A percentile compares a stretch with the other conserved stretches of the same genome.
phyloP scores from a whole-genome alignment of 2,329 filamentous ascomycete genomes.

The Blastomyces gilchristii region DNA sequence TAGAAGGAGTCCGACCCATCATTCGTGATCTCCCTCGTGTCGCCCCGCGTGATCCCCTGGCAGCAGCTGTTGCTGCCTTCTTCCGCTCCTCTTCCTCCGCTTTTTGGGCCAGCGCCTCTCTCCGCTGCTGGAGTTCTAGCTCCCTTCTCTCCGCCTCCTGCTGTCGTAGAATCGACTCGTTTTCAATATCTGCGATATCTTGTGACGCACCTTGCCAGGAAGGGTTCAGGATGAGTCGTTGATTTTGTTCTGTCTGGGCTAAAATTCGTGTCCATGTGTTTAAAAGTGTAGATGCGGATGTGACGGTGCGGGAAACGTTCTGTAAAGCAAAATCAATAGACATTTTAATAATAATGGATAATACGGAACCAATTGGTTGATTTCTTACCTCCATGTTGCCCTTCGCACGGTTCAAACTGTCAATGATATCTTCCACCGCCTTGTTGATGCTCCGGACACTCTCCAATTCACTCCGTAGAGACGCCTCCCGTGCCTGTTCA shows the following conservation, averaged over 20 bases:
- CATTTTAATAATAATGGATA: not conserved
- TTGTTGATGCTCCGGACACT: constrained; percentile 78
- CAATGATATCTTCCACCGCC: constrained; percentile 57
- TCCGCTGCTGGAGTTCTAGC: constrained; percentile 66
- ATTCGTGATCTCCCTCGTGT: constrained; percentile 21
- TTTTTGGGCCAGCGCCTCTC: constrained; percentile 53
- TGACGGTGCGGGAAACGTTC: constrained; percentile 78
- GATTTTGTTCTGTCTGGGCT: constrained; percentile 94
- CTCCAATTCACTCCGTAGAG: constrained; percentile 67
- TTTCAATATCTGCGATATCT: constrained; percentile 78
- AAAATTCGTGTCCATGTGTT: constrained; percentile 95
- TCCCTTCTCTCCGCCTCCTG: constrained; percentile 68
- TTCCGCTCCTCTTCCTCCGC: constrained; percentile 41
- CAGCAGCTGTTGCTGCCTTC: constrained; percentile 22
- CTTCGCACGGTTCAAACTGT: constrained; percentile 39
- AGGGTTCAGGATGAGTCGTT: constrained; percentile 78
- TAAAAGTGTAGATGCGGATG: constrained; percentile 76
- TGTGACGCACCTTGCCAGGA: constrained; percentile 81
- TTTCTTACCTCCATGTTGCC: constrained; percentile 39
- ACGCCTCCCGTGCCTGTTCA: constrained; percentile 60
- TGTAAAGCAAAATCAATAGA: constrained; percentile 23
- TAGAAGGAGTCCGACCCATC: constrained; percentile 29
- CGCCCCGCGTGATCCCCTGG: constrained; percentile 27
- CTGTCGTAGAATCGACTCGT: constrained; percentile 61
- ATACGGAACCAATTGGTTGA: constrained; percentile 10